A percentile compares a stretch with the other conserved stretches of the same genome.
Conservation (phyloP, 2,329 filamentous ascomycete species). For the Rhexocercosporidium sp. region DNA sequence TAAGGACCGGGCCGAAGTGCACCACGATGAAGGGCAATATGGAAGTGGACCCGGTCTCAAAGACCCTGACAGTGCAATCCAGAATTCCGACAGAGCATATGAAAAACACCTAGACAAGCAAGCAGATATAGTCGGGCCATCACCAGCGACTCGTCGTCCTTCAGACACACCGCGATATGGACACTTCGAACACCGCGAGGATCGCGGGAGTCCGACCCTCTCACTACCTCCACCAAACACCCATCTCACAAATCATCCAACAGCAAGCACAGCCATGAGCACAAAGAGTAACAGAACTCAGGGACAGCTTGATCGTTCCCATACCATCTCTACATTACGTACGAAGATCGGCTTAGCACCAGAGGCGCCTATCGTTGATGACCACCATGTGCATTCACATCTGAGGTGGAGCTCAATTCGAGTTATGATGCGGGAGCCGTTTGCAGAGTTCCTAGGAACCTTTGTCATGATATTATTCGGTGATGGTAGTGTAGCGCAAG, state of each 20-base stretch:
- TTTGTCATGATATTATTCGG: conserved; percentile 73
- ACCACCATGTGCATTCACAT: conserved; percentile 37
- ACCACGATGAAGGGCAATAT: conserved; percentile 20
- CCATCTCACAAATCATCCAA: not conserved
- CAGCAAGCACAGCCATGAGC: conserved; percentile 5
- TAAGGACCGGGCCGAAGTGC: conserved; percentile 22
- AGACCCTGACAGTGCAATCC: conserved; percentile 29
- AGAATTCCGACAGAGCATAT: conserved; percentile 28
- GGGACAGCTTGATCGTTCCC: conserved; percentile 22
- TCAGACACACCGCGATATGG: conserved; percentile 18
- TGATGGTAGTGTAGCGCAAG: conserved; percentile 73
- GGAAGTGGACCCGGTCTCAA: conserved; percentile 29
- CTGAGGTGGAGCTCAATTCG: conserved; percentile 60
- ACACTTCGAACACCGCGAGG: conserved; percentile 26
- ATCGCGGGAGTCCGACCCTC: conserved; percentile 20
- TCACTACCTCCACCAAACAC: not conserved
- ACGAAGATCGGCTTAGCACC: conserved; percentile 30
- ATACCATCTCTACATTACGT: conserved; percentile 25
- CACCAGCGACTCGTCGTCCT: conserved; percentile 20
- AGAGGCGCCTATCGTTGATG: conserved; percentile 33
- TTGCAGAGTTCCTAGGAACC: conserved; percentile 71
- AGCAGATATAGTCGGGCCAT: conserved; percentile 24
- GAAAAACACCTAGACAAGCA: conserved; percentile 26
- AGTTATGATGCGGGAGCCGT: conserved; percentile 58
- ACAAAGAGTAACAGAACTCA: conserved; percentile 16